phyloP scores from a whole-genome alignment of 2,329 filamentous ascomycete species.

The Exophiala phaeomuriformis region DNA sequence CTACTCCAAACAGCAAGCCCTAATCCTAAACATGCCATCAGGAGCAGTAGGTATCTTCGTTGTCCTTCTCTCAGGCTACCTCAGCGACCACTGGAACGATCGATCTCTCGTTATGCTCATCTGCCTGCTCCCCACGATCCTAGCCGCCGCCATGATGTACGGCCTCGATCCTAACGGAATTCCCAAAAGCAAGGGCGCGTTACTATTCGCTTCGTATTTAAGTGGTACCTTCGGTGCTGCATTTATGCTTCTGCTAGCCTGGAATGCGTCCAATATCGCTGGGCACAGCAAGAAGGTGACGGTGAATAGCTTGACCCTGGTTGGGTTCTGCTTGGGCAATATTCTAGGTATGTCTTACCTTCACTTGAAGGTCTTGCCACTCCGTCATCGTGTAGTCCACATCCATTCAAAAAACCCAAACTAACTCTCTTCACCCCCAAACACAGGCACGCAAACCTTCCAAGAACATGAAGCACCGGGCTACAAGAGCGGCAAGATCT shows the following conservation, averaged over 20 bases:
- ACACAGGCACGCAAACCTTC: slow-evolving; percentile 41
- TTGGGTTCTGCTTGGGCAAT: slow-evolving; percentile 39
- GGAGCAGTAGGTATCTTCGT: slow-evolving; percentile 41
- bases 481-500: slow-evolving; percentile 34
- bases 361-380: too few species aligned
- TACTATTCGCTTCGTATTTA: slow-evolving; percentile 40
- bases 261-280: slow-evolving; percentile 43
- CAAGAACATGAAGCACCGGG: slow-evolving; percentile 37
- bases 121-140: slow-evolving; percentile 42
- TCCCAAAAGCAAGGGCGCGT: slow-evolving; percentile 36
- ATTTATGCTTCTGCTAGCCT: slow-evolving; percentile 41
- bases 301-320: slow-evolving; percentile 40
- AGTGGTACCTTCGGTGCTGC: slow-evolving; percentile 40
- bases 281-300: slow-evolving; percentile 48
- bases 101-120: slow-evolving; percentile 40
- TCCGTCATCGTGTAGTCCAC: too few species aligned
- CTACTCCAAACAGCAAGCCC: slow-evolving; percentile 39
- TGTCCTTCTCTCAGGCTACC: slow-evolving; percentile 36
- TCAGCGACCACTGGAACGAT: slow-evolving; percentile 36
- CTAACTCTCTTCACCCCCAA: too few species aligned
- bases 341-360: too few species aligned
- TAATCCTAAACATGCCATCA: slow-evolving; percentile 40
- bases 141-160: slow-evolving; percentile 35
- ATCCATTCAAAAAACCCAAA: too few species aligned
- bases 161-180: slow-evolving; percentile 29